Evolutionary conservation across 2,329 filamentous ascomycete species (phyloP), one percentile per base, ranked within the genome.

Genomic region (Zymoseptoria crescenta): DNA sequence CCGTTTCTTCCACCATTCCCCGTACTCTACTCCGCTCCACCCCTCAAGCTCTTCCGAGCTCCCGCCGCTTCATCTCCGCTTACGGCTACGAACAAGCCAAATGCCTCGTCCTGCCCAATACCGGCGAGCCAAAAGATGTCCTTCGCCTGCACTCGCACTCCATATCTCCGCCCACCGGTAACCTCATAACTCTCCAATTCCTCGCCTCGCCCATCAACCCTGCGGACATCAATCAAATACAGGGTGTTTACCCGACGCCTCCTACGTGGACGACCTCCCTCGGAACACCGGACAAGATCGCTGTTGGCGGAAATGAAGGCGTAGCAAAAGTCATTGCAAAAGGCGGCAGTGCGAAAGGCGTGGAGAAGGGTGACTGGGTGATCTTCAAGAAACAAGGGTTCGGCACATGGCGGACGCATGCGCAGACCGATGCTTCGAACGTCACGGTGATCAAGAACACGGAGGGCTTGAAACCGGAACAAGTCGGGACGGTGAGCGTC

Each of bases 141-240:
- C 74, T 81, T 52, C 86, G 84, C 19, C 77, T 93, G 3, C 88
- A 92, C 75, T 82, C 78, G 0, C 85, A 92, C 77, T 90, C 87
- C 66, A 90, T 93, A 71, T 87, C 87, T 3, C 88, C 89, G 2
- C 82, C 84, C 3, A 83, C 91, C 63, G 87, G 89, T 53, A 77
- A 82, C 57, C 78, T 82, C 63, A 77, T 95, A 66, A 91, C 93
- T 57, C 80, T 99, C 61, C 90, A 91, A 74, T 87, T 94, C 68
- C 89, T 99, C 68, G 89, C 92, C 30, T 86, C 91, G 0, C 91
- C 94, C 59, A 90, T 99, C 74, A 99, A 99, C 78, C 94, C 94
- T 24, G 92, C 94, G 70, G 94, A 99, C 77, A 89, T 99, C 75
- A 99, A 99, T 80, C 93, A 93, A 69, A 89, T 99, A 70, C 94